Conservation (phyloP, 2,329 filamentous ascomycete species). For the Clarireedia monteithiana region DNA sequence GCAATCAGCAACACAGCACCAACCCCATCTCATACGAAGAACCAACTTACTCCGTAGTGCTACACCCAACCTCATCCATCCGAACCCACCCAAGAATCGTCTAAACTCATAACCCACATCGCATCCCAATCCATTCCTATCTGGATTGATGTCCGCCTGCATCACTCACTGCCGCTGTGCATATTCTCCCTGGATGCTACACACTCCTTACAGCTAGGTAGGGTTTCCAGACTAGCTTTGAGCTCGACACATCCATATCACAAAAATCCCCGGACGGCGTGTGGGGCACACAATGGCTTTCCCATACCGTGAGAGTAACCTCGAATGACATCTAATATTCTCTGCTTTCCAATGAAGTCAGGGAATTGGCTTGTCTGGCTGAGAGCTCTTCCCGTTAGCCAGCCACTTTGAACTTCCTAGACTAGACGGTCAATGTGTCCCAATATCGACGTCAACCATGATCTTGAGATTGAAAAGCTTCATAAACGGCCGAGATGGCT, state of each 20-base stretch:
- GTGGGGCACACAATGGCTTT: constrained; percentile 16
- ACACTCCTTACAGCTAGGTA: constrained; percentile 20
- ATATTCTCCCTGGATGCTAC: not conserved
- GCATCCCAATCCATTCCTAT: constrained; percentile 9
- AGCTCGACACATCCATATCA: constrained; percentile 19
- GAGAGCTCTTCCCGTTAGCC: constrained; percentile 20
- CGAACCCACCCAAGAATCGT: not conserved
- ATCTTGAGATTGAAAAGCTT: constrained; percentile 14
- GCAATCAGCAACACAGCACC: too few relatives aligned
- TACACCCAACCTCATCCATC: not conserved
- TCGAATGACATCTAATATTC: constrained; percentile 4
- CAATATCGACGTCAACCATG: constrained; percentile 7
- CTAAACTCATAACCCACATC: too few relatives aligned
- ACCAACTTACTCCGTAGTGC: too few relatives aligned
- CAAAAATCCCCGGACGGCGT: constrained; percentile 13
- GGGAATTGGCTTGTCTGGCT: constrained; percentile 15
- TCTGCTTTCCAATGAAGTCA: constrained; percentile 5
- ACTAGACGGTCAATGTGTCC: constrained; percentile 4
- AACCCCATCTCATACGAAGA: too few relatives aligned
- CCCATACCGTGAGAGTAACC: constrained; percentile 9
- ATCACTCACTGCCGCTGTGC: not conserved
- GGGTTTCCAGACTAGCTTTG: constrained; percentile 23
- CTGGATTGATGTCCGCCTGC: too few relatives aligned
- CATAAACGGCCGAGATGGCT: constrained; percentile 21
- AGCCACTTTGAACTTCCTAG: constrained; percentile 17